Percentiles rank a stretch among this genome's conserved stretches.
phyloP scores from a whole-genome alignment of 352 stramenopile genomes.

The Phytophthora macrochlamydospora region DNA sequence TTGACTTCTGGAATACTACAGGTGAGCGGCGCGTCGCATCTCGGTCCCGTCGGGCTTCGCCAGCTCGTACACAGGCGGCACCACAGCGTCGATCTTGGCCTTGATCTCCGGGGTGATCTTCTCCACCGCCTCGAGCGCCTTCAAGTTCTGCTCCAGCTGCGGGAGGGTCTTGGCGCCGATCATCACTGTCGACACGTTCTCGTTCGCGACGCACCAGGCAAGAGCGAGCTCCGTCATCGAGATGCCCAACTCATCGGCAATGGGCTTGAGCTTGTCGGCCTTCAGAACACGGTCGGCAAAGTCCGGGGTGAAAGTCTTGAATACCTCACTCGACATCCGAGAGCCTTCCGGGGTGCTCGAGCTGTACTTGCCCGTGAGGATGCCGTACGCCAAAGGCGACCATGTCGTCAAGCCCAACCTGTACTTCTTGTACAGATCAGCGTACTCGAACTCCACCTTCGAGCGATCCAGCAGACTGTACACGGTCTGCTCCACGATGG shows the following conservation, averaged over 20 bases:
- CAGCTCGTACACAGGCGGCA: no score
- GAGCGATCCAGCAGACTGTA: slow-evolving; percentile 49
- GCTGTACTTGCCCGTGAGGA: neutral
- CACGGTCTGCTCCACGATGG: slow-evolving; percentile 54
- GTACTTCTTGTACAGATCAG: neutral
- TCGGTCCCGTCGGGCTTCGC: no score
- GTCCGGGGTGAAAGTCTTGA: neutral
- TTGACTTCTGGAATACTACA: no score
- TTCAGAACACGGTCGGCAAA: neutral
- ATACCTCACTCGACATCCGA: neutral
- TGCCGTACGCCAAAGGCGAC: neutral
- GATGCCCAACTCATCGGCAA: no score
- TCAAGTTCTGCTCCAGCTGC: slow-evolving; percentile 1
- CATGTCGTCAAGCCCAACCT: neutral
- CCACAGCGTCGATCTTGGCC: no score
- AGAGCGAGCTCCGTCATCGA: no score
- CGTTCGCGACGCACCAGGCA: neutral
- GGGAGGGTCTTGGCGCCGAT: neutral
- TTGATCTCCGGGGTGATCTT: no score
- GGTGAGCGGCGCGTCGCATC: neutral
- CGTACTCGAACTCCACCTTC: slow-evolving; percentile 13
- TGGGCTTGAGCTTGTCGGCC: no score
- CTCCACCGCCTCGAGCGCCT: neutral
- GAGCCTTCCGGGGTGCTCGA: neutral
- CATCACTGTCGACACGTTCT: neutral